These are phyloP conservation scores for Calocybe cyanea DNA, from an alignment of 768 basidiomycete species.

Conservation along the genomic window DNA sequence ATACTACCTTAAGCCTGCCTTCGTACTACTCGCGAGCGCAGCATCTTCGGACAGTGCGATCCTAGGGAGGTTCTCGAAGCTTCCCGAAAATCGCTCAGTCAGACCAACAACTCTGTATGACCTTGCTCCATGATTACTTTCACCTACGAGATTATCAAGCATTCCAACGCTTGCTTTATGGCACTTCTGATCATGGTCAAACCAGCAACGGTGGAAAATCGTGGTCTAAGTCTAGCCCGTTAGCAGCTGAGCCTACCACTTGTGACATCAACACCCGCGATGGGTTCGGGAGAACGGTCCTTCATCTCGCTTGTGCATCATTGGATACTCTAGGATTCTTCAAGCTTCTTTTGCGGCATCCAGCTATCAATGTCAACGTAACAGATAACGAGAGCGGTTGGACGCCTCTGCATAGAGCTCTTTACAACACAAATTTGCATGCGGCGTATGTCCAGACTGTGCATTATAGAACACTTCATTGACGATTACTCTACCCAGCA, in stretches of 20 bases:
- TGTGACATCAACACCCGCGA: constrained; percentile 70
- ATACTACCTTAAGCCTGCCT: constrained; percentile 16
- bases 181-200: constrained; percentile 39
- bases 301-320: constrained; percentile 77
- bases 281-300: constrained; percentile 66
- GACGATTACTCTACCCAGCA: constrained; percentile 30
- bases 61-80: constrained; percentile 20
- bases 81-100: constrained; percentile 38
- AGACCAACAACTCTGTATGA: constrained; percentile 52
- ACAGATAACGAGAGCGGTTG: constrained; percentile 83
- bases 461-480: neutral
- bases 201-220: constrained; percentile 44
- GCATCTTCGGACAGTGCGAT: constrained; percentile 21
- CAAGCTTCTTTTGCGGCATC: constrained; percentile 69
- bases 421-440: constrained; percentile 76
- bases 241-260: constrained; percentile 27
- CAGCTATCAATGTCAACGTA: constrained; percentile 74
- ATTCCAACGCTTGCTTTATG: constrained; percentile 67
- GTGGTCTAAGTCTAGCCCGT: constrained; percentile 46
- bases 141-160: constrained; percentile 66
- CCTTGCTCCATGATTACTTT: constrained; percentile 76
- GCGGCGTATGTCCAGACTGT: constrained; percentile 47
- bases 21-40: constrained; percentile 19
- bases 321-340: constrained; percentile 75
- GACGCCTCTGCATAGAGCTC: constrained; percentile 85